Evolutionary conservation across 129 eudicot species (phyloP), one percentile per base, ranked within the genome.

Genomic region (Flaveria sonorensis): DNA sequence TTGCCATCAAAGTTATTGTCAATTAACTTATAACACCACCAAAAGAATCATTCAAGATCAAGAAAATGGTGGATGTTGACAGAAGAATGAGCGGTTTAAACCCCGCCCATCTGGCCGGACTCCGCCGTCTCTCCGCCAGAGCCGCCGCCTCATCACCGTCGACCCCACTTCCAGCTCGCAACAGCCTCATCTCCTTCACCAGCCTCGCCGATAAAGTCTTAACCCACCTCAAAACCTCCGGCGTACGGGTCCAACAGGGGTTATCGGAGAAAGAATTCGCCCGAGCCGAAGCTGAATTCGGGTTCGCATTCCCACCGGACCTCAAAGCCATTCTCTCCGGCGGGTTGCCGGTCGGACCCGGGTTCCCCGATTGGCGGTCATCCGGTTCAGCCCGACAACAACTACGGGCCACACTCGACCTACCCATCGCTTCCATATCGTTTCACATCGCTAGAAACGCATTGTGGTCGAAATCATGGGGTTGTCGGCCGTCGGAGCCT

Each of bases 111-210:
- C 65, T 87, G 7, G 99, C 99, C 78, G 99, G 96, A 3, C 94
- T 95, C 79, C 99, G 99, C 21, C 97, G 99, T 14, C 97, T 95
- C 72, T 91, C 97, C 12, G 97, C 97, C 23, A 84, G 99, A 60
- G 98, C 97, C 30, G 91, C 96, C 52, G 85, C 99, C 7, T 77
- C 96, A 2, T 56, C 91, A 20, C 92, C 99, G 0, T 82, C 96
- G n/a, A 86, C 97, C 10, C 96, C 96, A 0, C 78, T 82, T 7
- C 94, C 97, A 0, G 77, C 97, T 9, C 92, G 94, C 12, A 92
- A 85, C 85, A 84, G 92, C 51, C 88, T 86, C 64, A 77, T 89
- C 82, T 95, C 96, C 15, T 92, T 92, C 92, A 75, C 92, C 1
- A 80, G 92, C 24, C 87, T 91, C 21, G 94, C 99, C 2, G 92